Base-by-base conservation (phyloP, 805 yeast genomes). In the Candida silvatica region DNA sequence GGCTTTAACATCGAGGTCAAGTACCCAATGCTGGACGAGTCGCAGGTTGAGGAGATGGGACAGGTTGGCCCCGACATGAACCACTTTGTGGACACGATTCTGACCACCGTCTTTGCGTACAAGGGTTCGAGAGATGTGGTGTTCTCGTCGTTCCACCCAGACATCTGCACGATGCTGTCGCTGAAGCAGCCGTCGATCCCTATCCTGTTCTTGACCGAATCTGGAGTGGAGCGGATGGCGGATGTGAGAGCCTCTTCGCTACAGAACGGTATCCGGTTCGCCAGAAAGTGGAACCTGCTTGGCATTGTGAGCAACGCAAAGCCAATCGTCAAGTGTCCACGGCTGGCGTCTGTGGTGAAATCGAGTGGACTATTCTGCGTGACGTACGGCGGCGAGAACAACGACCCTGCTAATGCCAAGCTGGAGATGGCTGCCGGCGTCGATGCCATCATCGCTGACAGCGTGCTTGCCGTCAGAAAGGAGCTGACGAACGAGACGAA, bases 391-490 rank as follows among this genome's bases (percentile, higher is more conserved):
- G 69, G 72, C 1, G 68, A 71, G 52, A 90, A 90, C 56, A 90
- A 90, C 49, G 77, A 75, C 24, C 95, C 97, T 0, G 86, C 74
- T 38, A 77, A 77, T 41, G 87, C 94, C 20, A 77, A 76, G 45
- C 63, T 82, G 38, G 96, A 90, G 58, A 80, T 90, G 80, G 77
- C 75, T 43, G 88, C 94, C 3, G 97, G 97, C 6, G 95, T 90
- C 9, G 97, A 90, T 65, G 98, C 98, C 0, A 97, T 90, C n/a
- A 90, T 90, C 59, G 97, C 85, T 3, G 97, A 90, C 58, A 79
- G 85, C 37, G 97, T 90, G 2, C 66, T 88, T 49, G 96, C 95
- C 0, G 94, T 88, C n/a, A 69, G 95, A 52, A 80, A 80, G 47
- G 95, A 84, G 6, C 66, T 88, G 41, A 71, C 61, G 2, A 54